Evolutionary conservation across 1,284 basidiomycete genomes (phyloP), one percentile per base, ranked within the genome.

Genomic region (Tilletiopsis washingtonensis): DNA sequence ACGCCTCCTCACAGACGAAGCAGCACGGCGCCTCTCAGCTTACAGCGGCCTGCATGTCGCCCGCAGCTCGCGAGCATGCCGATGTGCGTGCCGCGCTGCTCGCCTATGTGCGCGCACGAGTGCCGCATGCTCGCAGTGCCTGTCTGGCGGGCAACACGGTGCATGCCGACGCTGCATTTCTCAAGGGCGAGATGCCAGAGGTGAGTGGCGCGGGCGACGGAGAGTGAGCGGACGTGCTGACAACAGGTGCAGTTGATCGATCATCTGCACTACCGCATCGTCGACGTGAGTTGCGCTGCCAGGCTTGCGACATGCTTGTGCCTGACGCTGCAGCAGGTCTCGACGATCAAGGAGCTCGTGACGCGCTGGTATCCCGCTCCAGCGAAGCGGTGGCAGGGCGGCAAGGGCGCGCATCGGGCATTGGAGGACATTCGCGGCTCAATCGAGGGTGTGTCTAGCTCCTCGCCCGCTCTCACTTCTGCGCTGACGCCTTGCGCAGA

Each of bases 81-180:
- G 52, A 74, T 2, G 77, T 78, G 2, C 57, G 74, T 2, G 45
- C 63, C 9, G 67, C 69, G 6, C 69, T 79, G 0, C 59, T 76
- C 2, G 71, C 69, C 27, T 79, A 79, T 61, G 71, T 79, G 39
- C 62, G 73, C 43, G 73, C 74, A 38, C 75, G 77, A 61, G 66
- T 79, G 12, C 77, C 78, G 1, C 66, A 71, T 14, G 62, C 60
- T 40, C 69, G 78, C 36, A 75, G 75, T 1, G 88, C 80, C 3
- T 79, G 87, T 9, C 78, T 91, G 12, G 86, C 87, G 1, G 87
- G 87, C 2, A 89, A 79, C 69, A 84, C 85, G 5, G 84, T 90
- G 1, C 86, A 91, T 62, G 81, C 80, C 1, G 88, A 91, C 71
- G 78, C 81, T 51, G 73, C 75, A 1, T 91, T 91, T 66, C 75